Percentiles rank a stretch among this genome's conserved stretches.
Conservation (phyloP, 768 basidiomycete species). For the Rhodotorula diobovata region DNA sequence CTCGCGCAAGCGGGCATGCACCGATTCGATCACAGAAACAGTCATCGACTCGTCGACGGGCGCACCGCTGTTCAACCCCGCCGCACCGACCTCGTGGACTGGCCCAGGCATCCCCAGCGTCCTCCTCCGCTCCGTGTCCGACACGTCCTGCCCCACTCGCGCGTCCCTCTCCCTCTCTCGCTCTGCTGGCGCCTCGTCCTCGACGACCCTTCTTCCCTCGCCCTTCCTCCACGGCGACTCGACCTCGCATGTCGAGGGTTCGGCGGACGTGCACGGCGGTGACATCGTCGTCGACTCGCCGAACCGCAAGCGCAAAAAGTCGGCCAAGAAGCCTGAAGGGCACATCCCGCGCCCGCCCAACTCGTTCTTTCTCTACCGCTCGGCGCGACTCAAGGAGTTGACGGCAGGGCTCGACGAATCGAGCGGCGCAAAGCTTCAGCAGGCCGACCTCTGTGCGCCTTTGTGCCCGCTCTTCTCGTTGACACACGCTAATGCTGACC, state of each 20-base stretch:
- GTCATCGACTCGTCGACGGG: not conserved
- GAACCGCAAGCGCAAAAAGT: not conserved
- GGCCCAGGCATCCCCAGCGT: not conserved
- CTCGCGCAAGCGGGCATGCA: not conserved
- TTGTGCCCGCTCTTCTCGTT: not conserved
- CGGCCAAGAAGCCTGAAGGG: not conserved
- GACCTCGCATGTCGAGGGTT: not conserved
- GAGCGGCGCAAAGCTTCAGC: constrained; percentile 51
- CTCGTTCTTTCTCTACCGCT: constrained; percentile 79
- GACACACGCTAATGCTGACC: too few relatives aligned
- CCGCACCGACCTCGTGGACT: not conserved
- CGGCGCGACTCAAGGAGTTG: constrained; percentile 54
- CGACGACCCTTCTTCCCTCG: not conserved
- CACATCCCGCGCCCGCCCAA: constrained; percentile 64
- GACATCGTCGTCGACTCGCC: not conserved
- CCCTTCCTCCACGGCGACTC: not conserved
- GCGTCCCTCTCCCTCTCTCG: not conserved
- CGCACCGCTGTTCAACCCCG: not conserved
- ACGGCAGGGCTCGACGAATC: constrained; percentile 45
- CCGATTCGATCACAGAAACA: not conserved
- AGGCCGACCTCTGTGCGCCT: constrained; percentile 57
- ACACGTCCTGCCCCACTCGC: not conserved
- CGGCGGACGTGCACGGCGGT: too few relatives aligned
- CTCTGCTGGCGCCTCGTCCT: too few relatives aligned
- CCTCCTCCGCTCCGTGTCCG: not conserved